phyloP scores from a whole-genome alignment of 179 eudicot species.

The Silene coronaria region DNA sequence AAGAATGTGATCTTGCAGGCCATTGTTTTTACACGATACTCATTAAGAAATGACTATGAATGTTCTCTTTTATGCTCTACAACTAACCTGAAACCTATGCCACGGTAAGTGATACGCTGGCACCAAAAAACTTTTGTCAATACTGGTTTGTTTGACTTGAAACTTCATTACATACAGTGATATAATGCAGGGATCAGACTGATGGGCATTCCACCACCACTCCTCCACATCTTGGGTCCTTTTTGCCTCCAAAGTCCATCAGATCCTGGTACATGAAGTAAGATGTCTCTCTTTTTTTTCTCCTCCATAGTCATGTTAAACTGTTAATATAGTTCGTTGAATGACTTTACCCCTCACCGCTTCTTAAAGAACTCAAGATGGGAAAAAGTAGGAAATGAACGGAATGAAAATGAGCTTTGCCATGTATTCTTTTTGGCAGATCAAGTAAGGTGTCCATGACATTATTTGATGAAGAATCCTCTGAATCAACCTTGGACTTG shows the following conservation, averaged over 20 bases:
- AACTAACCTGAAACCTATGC: slow-evolving; percentile 53
- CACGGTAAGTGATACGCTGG: slow-evolving; percentile 40
- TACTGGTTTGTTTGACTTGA: slow-evolving; percentile 11
- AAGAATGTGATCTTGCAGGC: slow-evolving; percentile 49
- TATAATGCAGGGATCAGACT: slow-evolving; percentile 56
- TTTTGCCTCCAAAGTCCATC: slow-evolving; percentile 65
- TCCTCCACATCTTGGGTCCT: slow-evolving; percentile 57
- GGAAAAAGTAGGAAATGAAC: neutral
- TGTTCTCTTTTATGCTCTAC: slow-evolving; percentile 51
- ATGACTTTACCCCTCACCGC: neutral
- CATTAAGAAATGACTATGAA: slow-evolving; percentile 66
- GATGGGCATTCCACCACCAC: slow-evolving; percentile 36
- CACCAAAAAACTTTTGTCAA: neutral
- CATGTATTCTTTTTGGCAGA: slow-evolving; percentile 37
- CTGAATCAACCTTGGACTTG: slow-evolving; percentile 63
- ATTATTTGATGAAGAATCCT: slow-evolving; percentile 56
- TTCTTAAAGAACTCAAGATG: neutral
- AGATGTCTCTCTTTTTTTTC: slow-evolving; percentile 18
- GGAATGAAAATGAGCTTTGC: neutral
- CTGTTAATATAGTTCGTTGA: neutral
- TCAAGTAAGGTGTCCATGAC: slow-evolving; percentile 55
- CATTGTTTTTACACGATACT: slow-evolving; percentile 63
- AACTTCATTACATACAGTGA: neutral
- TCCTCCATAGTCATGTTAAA: neutral
- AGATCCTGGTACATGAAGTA: slow-evolving; percentile 93